Evolutionary conservation across 345 rosid genomes (phyloP), one percentile per base, ranked within the genome.

Genomic region (Alliaria petiolata): DNA sequence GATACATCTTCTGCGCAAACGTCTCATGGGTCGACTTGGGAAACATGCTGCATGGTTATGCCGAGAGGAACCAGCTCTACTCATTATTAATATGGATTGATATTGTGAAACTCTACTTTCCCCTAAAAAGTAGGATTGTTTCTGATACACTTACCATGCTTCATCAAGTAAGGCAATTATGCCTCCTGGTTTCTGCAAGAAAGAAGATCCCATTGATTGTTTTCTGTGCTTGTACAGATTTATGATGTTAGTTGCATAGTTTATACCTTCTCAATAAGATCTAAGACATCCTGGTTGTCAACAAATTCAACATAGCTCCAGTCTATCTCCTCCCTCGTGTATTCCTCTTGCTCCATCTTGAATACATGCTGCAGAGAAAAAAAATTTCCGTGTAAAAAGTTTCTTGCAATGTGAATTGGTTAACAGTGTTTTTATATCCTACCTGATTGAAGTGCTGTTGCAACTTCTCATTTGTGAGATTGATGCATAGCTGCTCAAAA

Each of bases 371-470:
- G 88, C 67, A 66, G 50, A 65, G 60, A 73, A 70, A 28, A 22
- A 46, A 36, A 8, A 7, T 58, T 52, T 69, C 52, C 45, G 53
- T 62, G 14, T 70, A 39, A 51, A 22, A 46, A 53, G 40, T 53
- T 34, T 64, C 47, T 56, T 61, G 49, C 17, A 78, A 2, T 35
- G 53, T 28, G 68, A 51, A 57, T 12, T 20, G n/a, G 13, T 70
- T 19, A 22, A 49, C 36, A 46, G 39, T 42, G 36, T 16, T 55
- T 63, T 61, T 53, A 11, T 9, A 60, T 45, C 58, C 12, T 79
- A 88, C 95, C 89, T 88, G 91, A 46, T 88, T 88, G 76, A 86
- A 88, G 76, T 88, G 95, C 38, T 88, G 91, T 57, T 88, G 95
- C 76, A 88, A 82, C 80, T 88, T 88, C 75, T 88, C 91, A 72